phyloP scores from a whole-genome alignment of 176 grass and related monocot species.

The Oryza glaberrima region DNA sequence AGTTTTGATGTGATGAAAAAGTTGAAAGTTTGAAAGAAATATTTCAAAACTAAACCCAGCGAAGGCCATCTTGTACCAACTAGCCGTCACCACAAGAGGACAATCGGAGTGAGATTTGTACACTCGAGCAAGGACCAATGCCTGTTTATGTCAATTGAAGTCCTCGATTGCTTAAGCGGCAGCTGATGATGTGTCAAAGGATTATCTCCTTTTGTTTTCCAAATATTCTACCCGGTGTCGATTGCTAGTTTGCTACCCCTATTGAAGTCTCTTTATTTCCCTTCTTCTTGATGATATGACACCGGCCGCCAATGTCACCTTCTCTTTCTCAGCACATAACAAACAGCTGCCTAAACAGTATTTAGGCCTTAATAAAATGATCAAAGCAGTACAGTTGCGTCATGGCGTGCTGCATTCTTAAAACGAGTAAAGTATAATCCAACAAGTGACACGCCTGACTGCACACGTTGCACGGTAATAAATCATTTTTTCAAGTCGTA shows the following conservation, averaged over 20 bases:
- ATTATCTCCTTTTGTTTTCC: not conserved
- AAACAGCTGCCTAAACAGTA: not conserved
- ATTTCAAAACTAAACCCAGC: too few species aligned
- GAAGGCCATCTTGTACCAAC: too few species aligned
- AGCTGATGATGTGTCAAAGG: not conserved
- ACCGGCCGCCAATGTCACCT: not conserved
- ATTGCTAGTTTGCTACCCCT: not conserved
- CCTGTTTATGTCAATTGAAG: not conserved
- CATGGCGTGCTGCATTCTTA: constrained; percentile 1
- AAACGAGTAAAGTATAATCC: not conserved
- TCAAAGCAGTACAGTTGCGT: not conserved
- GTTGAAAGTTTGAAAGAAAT: too few species aligned
- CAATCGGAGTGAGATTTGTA: too few species aligned
- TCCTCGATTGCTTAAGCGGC: not conserved
- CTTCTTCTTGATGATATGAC: not conserved
- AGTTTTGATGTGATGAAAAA: too few species aligned
- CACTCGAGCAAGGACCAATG: not conserved
- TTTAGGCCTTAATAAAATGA: constrained; percentile 5
- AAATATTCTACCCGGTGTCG: not conserved
- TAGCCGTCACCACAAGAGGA: too few species aligned
- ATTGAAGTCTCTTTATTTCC: not conserved
- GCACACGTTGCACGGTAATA: constrained; percentile 24
- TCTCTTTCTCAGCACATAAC: not conserved
- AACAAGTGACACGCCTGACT: not conserved
- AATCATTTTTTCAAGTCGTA: not conserved